A percentile compares a stretch with the other conserved stretches of the same genome.
These are phyloP conservation scores for Saccharomycopsis microspora DNA, from an alignment of 805 yeast species.

Conservation along the genomic window DNA sequence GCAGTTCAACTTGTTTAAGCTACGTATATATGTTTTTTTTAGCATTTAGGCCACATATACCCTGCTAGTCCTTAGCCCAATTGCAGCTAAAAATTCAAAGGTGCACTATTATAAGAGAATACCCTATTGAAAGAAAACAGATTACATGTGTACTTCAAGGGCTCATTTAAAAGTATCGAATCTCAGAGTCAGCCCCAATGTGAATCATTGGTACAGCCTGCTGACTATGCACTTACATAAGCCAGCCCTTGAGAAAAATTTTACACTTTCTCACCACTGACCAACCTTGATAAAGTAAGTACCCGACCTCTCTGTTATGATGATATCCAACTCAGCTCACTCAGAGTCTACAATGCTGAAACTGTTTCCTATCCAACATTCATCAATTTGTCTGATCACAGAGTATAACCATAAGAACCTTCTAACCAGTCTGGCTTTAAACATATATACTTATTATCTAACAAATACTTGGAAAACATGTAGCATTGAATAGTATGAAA, in stretches of 20 bases:
- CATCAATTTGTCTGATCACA: slow-evolving; percentile 20
- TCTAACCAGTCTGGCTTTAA: no score
- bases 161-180: background rate
- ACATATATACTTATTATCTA: no score
- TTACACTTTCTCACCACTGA: background rate
- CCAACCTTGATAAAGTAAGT: background rate
- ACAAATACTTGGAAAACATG: no score
- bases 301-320: slow-evolving; percentile 18
- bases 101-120: no score
- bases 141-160: background rate
- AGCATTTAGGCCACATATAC: no score
- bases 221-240: background rate
- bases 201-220: background rate
- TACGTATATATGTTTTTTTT: no score
- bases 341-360: slow-evolving; percentile 28
- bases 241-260: background rate
- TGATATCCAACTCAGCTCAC: slow-evolving; percentile 33
- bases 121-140: no score
- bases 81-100: no score
- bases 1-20: no score
- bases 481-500: no score
- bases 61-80: no score
- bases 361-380: slow-evolving; percentile 31
- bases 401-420: no score
- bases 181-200: background rate